Base-by-base conservation (phyloP, 2,329 filamentous ascomycete genomes). In the Colletotrichum plurivorum region DNA sequence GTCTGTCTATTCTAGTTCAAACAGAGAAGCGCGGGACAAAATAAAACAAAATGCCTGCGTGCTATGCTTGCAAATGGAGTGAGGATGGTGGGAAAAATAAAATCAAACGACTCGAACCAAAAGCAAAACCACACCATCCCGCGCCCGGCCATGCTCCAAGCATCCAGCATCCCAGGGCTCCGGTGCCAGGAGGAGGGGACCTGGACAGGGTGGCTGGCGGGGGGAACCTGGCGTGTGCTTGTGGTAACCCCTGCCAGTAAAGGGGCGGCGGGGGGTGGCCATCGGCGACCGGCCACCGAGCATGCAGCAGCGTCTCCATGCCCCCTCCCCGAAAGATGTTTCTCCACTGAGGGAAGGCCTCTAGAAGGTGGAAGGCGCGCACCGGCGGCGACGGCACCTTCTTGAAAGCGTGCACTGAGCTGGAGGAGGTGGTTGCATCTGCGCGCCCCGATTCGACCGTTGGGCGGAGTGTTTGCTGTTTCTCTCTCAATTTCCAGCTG, bases 241-340 rank as follows among this genome's bases (percentile, higher is more conserved):
- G 18, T 25, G 20, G 18, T 5, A 5, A 25, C 27, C 27, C 49
- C 49, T 64, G 56, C 20, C 25, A 58, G 25, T 10, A 56, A 43
- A 25, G 43, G 43, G 31, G 25, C 46, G 15, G 49, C 22, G 45
- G 49, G 36, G 41, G 39, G 64, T 52, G 39, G 39, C 54, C 56
- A 60, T 65, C 66, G 66, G 61, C 61, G 61, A 60, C 66, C 54
- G 61, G 66, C 52, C 61, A 69, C 66, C 66, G 66, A 69, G 55
- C 66, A 54, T 69, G 66, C 66, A 66, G 66, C 65, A 64, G n/a
- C 39, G 20, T 48, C 31, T 53, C 48, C 48, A 36, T 36, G 48
- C 16, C 31, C 31, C 58, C 48, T 48, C 39, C 59, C 48, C 53
- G 36, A 39, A 16, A 18, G 41, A 57, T 12, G 8, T 13, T 5